Conservation (phyloP, 2,329 filamentous ascomycete species). For the Gaeumannomyces tritici region DNA sequence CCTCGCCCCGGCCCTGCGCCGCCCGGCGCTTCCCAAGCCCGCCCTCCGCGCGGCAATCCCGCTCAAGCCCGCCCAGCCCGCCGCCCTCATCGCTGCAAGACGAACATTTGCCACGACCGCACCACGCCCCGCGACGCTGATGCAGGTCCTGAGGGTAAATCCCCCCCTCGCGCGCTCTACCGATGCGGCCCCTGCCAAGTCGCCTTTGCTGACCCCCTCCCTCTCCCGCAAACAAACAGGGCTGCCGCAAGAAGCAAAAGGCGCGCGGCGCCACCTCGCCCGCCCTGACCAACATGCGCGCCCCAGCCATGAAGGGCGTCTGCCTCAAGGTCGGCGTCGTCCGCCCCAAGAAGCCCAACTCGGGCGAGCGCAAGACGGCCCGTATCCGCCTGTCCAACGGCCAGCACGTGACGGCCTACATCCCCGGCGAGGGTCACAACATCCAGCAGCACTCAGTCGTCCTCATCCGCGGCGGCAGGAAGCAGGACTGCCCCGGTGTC, state of each 20-base stretch:
- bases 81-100: conserved; percentile 4
- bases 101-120: conserved; percentile 32
- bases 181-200: too few species aligned
- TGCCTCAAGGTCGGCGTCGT: conserved; percentile 90
- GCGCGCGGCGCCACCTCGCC: conserved; percentile 84
- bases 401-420: conserved; percentile 83
- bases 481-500: conserved; percentile 97
- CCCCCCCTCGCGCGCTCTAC: too few species aligned
- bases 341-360: conserved; percentile 98
- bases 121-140: conserved; percentile 52
- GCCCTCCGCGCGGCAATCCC: conserved; percentile 20
- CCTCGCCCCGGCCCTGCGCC: conserved; percentile 10
- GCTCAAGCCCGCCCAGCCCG: conserved; percentile 10
- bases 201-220: too few species aligned
- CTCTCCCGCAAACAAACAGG: conserved; percentile 19
- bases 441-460: conserved; percentile 98
- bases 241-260: conserved; percentile 69
- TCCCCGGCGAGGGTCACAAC: conserved; percentile 96
- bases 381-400: conserved; percentile 83
- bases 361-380: conserved; percentile 90
- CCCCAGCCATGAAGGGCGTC: conserved; percentile 87
- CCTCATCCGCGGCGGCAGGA: conserved; percentile 82
- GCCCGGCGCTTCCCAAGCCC: conserved; percentile 7
- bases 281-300: conserved; percentile 57
- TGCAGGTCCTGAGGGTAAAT: conserved; percentile 56